Percentiles rank a stretch among this genome's conserved stretches.
phyloP scores from a whole-genome alignment of 2,329 filamentous ascomycete genomes.

The Chalaropsis ovoidea region DNA sequence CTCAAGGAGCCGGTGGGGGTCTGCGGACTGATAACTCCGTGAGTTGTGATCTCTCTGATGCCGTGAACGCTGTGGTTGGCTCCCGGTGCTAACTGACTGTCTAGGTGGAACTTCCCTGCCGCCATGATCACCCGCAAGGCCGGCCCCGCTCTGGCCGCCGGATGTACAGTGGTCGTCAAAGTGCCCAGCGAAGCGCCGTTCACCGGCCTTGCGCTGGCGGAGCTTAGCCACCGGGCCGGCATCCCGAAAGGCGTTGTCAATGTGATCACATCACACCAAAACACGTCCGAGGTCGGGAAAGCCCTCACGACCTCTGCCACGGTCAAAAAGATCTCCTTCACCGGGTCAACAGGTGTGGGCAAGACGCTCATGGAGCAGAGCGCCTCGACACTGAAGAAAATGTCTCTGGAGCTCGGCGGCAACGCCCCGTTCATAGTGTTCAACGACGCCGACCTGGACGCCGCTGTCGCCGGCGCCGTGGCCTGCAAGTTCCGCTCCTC shows the following conservation, averaged over 20 bases:
- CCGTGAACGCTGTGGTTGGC: neutral
- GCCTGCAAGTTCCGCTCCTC: constrained; percentile 86
- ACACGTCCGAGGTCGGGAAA: constrained; percentile 70
- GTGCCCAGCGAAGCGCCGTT: constrained; percentile 87
- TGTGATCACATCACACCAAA: constrained; percentile 66
- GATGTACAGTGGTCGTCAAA: constrained; percentile 89
- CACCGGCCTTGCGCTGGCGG: constrained; percentile 76
- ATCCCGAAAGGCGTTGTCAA: constrained; percentile 88
- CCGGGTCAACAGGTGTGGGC: constrained; percentile 61
- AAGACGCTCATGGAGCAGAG: constrained; percentile 83
- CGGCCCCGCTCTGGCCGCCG: constrained; percentile 73
- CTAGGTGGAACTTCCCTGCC: constrained; percentile 71
- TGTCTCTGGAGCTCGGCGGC: constrained; percentile 83
- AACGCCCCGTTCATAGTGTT: constrained; percentile 97
- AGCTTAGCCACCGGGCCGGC: constrained; percentile 76
- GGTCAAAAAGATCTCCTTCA: constrained; percentile 88
- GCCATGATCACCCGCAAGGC: constrained; percentile 66
- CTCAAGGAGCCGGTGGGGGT: constrained; percentile 78
- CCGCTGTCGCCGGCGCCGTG: constrained; percentile 72
- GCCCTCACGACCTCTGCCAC: constrained; percentile 58
- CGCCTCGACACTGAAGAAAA: constrained; percentile 68
- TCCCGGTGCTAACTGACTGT: constrained; percentile 11
- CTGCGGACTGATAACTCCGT: constrained; percentile 70
- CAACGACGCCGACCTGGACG: constrained; percentile 82
- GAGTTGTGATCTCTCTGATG: constrained; percentile 25